A percentile compares a stretch with the other conserved stretches of the same genome.
phyloP scores from a whole-genome alignment of 2,329 filamentous ascomycete species.

The Fusarium incarnatum region DNA sequence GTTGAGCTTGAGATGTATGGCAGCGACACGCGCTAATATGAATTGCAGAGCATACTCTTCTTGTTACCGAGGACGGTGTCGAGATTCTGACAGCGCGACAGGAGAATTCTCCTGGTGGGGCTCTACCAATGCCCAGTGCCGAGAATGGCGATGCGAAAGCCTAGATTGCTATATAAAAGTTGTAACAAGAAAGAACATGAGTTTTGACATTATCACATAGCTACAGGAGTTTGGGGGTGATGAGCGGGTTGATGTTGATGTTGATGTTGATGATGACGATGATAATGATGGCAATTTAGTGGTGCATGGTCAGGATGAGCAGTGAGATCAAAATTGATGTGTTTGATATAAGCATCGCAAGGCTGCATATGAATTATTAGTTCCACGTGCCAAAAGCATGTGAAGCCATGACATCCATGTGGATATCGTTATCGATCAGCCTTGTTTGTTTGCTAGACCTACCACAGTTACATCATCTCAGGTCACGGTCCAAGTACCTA shows the following conservation, averaged over 20 bases:
- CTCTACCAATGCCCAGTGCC: slow-evolving; percentile 67
- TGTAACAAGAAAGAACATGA: slow-evolving; percentile 7
- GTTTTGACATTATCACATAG: slow-evolving; percentile 19
- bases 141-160: slow-evolving; percentile 31
- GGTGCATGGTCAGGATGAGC: slow-evolving; percentile 13
- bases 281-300: not conserved
- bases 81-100: slow-evolving; percentile 83
- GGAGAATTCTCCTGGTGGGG: slow-evolving; percentile 79
- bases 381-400: slow-evolving; percentile 4
- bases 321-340: slow-evolving; percentile 15
- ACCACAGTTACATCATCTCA: slow-evolving; percentile 28
- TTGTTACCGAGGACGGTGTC: slow-evolving; percentile 85
- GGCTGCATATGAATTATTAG: not conserved
- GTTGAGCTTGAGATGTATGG: slow-evolving; percentile 45
- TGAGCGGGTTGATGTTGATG: slow-evolving; percentile 13
- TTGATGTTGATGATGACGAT: not conserved
- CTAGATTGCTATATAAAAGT: slow-evolving; percentile 12
- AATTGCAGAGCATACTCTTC: slow-evolving; percentile 77
- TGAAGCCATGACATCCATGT: slow-evolving; percentile 13
- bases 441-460: slow-evolving; percentile 19
- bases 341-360: slow-evolving; percentile 1
- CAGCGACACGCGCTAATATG: slow-evolving; percentile 36
- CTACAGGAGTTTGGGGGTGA: slow-evolving; percentile 29
- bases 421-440: slow-evolving; percentile 17
- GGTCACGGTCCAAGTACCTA: slow-evolving; percentile 9